phyloP scores from a whole-genome alignment of 2,329 filamentous ascomycete genomes.

The Furcasterigmium sp. region DNA sequence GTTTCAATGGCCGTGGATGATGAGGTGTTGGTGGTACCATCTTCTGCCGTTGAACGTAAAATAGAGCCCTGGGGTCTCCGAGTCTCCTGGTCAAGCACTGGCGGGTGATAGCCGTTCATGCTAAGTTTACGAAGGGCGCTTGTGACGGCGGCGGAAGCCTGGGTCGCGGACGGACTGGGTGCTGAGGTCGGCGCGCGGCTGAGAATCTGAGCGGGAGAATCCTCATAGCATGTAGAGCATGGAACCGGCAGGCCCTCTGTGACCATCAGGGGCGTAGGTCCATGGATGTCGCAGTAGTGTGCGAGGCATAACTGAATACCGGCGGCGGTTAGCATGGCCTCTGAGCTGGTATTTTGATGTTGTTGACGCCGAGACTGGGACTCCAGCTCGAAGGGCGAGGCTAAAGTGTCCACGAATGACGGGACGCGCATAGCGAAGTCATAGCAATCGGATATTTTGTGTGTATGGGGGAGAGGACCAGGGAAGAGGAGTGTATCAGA shows the following conservation, averaged over 20 bases:
- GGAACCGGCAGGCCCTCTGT: slow-evolving; percentile 60
- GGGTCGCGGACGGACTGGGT: slow-evolving; percentile 23
- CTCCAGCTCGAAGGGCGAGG: slow-evolving; percentile 3
- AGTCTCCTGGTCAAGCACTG: slow-evolving; percentile 38
- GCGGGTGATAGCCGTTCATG: slow-evolving; percentile 33
- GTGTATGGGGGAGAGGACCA: neutral
- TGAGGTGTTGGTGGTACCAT: slow-evolving; percentile 20
- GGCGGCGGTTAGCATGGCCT: slow-evolving; percentile 12
- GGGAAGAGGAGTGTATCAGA: neutral
- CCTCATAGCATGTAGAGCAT: slow-evolving; percentile 54
- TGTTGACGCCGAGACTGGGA: slow-evolving; percentile 8
- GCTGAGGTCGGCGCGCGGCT: slow-evolving; percentile 31
- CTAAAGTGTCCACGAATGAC: slow-evolving; percentile 9
- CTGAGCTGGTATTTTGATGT: slow-evolving; percentile 3
- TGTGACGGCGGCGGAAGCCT: slow-evolving; percentile 29
- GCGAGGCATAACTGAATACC: slow-evolving; percentile 59
- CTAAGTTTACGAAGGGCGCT: slow-evolving; percentile 44
- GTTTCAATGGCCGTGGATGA: slow-evolving; percentile 44
- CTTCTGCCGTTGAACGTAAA: slow-evolving; percentile 29
- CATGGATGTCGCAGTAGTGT: slow-evolving; percentile 67
- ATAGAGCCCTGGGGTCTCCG: slow-evolving; percentile 36
- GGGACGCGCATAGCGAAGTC: slow-evolving; percentile 10
- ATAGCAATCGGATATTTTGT: neutral
- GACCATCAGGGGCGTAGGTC: slow-evolving; percentile 64
- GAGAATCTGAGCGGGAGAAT: slow-evolving; percentile 25